These are phyloP conservation scores for Blastobotrys malaysiensis DNA, from an alignment of 1,139 yeast species.

Conservation along the genomic window DNA sequence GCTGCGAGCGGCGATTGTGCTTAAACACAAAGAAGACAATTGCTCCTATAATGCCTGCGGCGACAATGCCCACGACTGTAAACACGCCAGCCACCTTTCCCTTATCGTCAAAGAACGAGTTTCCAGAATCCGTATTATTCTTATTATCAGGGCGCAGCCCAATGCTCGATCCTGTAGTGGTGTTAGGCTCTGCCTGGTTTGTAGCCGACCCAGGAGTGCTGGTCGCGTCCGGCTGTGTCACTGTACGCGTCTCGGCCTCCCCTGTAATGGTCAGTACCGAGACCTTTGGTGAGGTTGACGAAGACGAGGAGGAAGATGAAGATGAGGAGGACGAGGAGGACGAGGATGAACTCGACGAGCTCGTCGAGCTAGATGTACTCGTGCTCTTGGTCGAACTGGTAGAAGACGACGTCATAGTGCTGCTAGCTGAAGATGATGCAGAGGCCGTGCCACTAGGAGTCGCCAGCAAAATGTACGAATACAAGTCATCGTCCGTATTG, in stretches of 20 bases:
- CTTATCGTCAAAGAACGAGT: constrained; percentile 46
- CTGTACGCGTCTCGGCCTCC: constrained; percentile 17
- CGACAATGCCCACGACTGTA: constrained; percentile 60
- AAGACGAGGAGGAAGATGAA: constrained; percentile 9
- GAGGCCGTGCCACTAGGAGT: constrained; percentile 33
- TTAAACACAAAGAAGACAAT: constrained; percentile 27
- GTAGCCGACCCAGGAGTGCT: constrained; percentile 12
- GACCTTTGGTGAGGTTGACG: constrained; percentile 5
- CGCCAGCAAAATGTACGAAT: constrained; percentile 41
- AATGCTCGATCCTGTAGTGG: constrained; percentile 6
- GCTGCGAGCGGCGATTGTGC: constrained; percentile 20
- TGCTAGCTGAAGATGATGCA: constrained; percentile 22
- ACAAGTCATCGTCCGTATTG: constrained; percentile 32
- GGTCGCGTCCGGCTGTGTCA: constrained; percentile 13
- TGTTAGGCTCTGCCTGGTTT: constrained; percentile 7
- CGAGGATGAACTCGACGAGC: constrained; percentile 9
- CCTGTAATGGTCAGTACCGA: constrained; percentile 25
- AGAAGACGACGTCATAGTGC: constrained; percentile 12
- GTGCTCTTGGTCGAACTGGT: constrained; percentile 12
- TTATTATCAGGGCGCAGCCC: constrained; percentile 7
- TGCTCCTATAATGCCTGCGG: constrained; percentile 37
- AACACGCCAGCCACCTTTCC: constrained; percentile 74
- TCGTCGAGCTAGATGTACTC: constrained; percentile 15
- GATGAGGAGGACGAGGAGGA: constrained; percentile 12
- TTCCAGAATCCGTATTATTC: constrained; percentile 14